A percentile compares a stretch with the other conserved stretches of the same genome.
Evolutionary conservation across 2,329 filamentous ascomycete genomes (phyloP).

Genomic region (Drechslerella dactyloides): DNA sequence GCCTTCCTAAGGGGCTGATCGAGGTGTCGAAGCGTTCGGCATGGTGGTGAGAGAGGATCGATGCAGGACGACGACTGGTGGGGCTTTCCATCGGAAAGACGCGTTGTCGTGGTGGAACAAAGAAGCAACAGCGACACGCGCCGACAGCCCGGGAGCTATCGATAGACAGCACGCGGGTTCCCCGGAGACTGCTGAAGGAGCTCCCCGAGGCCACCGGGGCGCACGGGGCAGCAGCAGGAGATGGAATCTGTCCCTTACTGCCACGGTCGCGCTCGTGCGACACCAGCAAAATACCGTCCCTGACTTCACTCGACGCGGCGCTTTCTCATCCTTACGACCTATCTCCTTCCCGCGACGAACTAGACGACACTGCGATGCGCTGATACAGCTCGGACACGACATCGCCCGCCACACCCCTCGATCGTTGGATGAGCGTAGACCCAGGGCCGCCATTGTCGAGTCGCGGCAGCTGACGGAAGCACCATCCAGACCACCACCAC

Average conservation of each 20-base stretch:
- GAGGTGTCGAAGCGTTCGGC: no score
- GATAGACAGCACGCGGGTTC: not conserved
- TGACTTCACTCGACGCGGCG: slow-evolving; percentile 5
- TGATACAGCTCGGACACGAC: not conserved
- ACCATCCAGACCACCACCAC: not conserved
- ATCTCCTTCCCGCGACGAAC: slow-evolving; percentile 7
- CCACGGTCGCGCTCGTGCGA: slow-evolving; percentile 35
- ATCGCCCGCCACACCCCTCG: slow-evolving; percentile 1
- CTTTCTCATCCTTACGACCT: not conserved
- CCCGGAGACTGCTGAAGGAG: not conserved
- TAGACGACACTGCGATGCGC: slow-evolving; percentile 2
- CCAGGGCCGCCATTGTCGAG: not conserved
- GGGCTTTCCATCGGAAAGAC: not conserved
- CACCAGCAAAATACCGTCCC: not conserved
- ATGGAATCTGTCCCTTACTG: slow-evolving; percentile 41
- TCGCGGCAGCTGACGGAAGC: slow-evolving; percentile 16
- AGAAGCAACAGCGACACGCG: not conserved
- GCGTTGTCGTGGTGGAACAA: not conserved
- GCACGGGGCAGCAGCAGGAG: slow-evolving; percentile 1
- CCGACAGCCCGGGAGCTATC: not conserved
- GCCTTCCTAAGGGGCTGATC: not conserved
- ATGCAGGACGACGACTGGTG: not conserved
- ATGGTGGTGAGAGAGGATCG: not conserved
- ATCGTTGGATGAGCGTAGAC: slow-evolving; percentile 21
- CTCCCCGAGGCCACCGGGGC: not conserved